Base-by-base conservation (phyloP, 805 yeast genomes). In the Myxozyma mucilagina region DNA sequence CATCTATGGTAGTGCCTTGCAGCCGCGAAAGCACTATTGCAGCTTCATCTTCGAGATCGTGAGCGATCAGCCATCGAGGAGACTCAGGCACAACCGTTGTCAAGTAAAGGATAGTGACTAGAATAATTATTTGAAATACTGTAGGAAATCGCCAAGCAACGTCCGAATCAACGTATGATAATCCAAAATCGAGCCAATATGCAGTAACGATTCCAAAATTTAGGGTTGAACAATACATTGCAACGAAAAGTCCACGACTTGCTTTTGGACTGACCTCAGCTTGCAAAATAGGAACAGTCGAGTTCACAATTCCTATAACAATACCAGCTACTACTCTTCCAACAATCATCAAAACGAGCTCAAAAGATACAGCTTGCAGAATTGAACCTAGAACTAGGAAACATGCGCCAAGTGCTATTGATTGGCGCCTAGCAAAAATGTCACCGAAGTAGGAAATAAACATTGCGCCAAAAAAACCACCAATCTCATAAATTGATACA, bases 141-240 rank as follows among this genome's bases (percentile, higher is more conserved):
- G 91, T 78, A 60, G 84, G 87, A 20, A 83, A 70, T 68, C 92
- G 79, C 81, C 87, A 87, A 81, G 87, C 80, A 47, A 77, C 9
- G 1, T 71, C 72, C 41, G 67, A 58, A 49, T 69, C 68, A 49
- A 51, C 52, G 42, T 47, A 53, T 16, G 59, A 36, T 9, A 38
- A 29, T 8, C 53, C 59, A 52, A 72, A 75, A 38, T 74, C 75
- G 47, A 75, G 73, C 72, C 74, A 73, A 41, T 68, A 71, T 18
- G 74, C 67, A 24, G 61, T 45, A 20, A 73, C 57, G 35, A 72
- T 72, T 52, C 75, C 76, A 48, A 73, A 59, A 36, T 71, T 71
- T 53, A 73, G 62, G 20, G 70, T 67, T 45, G 65, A 51, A 44
- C 66, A 69, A 34, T 70, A 68, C 32, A 53, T 56, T 38, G 51